Evolutionary conservation across 1,139 yeast genomes (phyloP), one percentile per base, ranked within the genome.

Genomic region (Pichia sp.): DNA sequence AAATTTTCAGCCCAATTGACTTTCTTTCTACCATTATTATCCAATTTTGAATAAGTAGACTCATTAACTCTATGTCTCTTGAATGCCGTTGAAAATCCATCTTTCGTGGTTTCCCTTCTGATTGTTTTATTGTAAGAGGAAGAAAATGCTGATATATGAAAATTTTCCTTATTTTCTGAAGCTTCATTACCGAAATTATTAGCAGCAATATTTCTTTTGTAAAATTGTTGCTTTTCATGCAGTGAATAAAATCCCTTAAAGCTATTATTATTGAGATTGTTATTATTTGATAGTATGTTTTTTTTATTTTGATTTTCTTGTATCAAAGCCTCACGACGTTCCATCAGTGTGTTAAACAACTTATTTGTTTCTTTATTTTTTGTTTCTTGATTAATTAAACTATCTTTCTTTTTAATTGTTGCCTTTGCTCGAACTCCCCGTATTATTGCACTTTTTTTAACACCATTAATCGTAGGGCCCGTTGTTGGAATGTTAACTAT

Each of bases 401-500:
- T 20, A 9, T 35, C 34, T 30, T 43, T 48, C 12, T 35, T 40
- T 11, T 27, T 37, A n/a, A 43, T 49, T 11, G 1, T 23, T 11
- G 53, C 46, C 37, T 46, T 56, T 5, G 65, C 61, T 33, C 51
- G 47, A 41, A 56, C 50, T 23, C 80, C 79, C 57, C 74, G 69
- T 24, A 79, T 78, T 10, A 78, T 73, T 11, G 85, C 85, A 65
- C 78, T 76, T 56, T 74, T 74, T 36, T 66, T 61, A 23, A 57
- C 47, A 2, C 64, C 63, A 55, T 55, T 63, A 16, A 55, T 56
- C 30, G 60, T 45, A 5, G 62, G 60, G 1, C 66, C 76, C 43
- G 74, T 73, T 3, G 87, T 78, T 4, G 89, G 87, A 22, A 82
- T 80, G 39, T 80, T 81, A 2, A 82, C 85, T 24, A 76, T 69